Conservation (phyloP, 2,329 filamentous ascomycete genomes). For the Trichoderma atroviride region DNA sequence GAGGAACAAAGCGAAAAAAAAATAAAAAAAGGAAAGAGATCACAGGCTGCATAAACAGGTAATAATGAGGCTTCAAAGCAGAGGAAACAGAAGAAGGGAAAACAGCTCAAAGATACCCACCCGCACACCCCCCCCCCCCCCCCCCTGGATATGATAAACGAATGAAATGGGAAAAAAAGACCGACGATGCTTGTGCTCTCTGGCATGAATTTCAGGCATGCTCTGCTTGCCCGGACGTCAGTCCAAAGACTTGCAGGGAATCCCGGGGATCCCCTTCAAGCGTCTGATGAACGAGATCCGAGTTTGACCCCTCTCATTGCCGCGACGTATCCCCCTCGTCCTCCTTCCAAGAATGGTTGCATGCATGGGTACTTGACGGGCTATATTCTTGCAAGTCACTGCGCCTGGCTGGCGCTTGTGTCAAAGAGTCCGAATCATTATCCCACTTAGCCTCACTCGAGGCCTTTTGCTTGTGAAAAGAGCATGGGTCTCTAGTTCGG, state of each 20-base stretch:
- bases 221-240: slow-evolving; percentile 17
- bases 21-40: background rate
- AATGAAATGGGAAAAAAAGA: slow-evolving; percentile 11
- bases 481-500: slow-evolving; percentile 28
- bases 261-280: slow-evolving; percentile 24
- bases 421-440: slow-evolving; percentile 37
- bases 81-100: background rate
- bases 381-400: slow-evolving; percentile 31
- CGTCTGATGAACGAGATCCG: slow-evolving; percentile 28
- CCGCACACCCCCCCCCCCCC: background rate
- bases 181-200: slow-evolving; percentile 10
- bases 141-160: slow-evolving; percentile 18
- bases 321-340: slow-evolving; percentile 15
- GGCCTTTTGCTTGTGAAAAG: slow-evolving; percentile 27
- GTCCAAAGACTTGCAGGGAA: slow-evolving; percentile 23
- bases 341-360: slow-evolving; percentile 56
- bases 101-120: background rate
- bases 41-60: slow-evolving; percentile 14
- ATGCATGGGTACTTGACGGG: slow-evolving; percentile 40
- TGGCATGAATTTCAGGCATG: slow-evolving; percentile 10
- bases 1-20: background rate
- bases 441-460: slow-evolving; percentile 33
- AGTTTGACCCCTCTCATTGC: slow-evolving; percentile 23
- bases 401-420: slow-evolving; percentile 34
- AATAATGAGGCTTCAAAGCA: background rate